Evolutionary conservation across 352 stramenopile species (phyloP), one percentile per base, ranked within the genome.

Genomic region (Phytophthora syringae): DNA sequence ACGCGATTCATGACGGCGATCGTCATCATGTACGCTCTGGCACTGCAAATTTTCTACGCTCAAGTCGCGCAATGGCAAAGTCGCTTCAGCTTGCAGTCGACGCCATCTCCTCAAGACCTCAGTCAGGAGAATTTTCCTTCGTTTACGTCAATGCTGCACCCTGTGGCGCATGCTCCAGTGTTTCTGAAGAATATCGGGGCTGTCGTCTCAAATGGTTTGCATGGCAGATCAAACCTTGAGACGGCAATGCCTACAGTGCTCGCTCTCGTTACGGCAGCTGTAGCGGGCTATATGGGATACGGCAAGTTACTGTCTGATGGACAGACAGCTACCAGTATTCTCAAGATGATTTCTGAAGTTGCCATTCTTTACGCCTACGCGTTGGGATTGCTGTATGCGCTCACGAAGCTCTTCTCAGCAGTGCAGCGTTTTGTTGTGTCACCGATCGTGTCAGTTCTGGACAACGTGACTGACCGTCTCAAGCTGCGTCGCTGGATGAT

Each of bases 61-160:
- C 84, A 93, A 67, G 48, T 95, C 9, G 63, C 78, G 0, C 70
- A 80, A 36, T 95, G 83, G 85, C 87, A 95, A 64, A 72, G 50
- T 10, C 72, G 79, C 24, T 93, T 93, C 47, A 73, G 79, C 21
- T 53, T 88, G 11, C 72, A 84, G 21, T 64, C 67, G n/a, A 60
- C 60, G n/a, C 28, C 45, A 44, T 64, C 50, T 9, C 16, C 40
- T 49, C 40, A 62, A 66, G 67, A 63, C 61, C 67, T 57, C 0
- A 66, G 37, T n/a, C 60, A 69, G 39, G 70, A 78, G 9, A 75
- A 63, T 39, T 78, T 90, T 43, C 79, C 81, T 7, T 82, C 81
- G 21, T 89, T 94, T 45, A 84, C 67, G 24, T 70, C 72, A 7
- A 73, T 94, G 55, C 54, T 95, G 12, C 67, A 91, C 42, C 87